These are phyloP conservation scores for Calonectria pteridis DNA, from an alignment of 2,329 filamentous ascomycete genomes.

Conservation along the genomic window DNA sequence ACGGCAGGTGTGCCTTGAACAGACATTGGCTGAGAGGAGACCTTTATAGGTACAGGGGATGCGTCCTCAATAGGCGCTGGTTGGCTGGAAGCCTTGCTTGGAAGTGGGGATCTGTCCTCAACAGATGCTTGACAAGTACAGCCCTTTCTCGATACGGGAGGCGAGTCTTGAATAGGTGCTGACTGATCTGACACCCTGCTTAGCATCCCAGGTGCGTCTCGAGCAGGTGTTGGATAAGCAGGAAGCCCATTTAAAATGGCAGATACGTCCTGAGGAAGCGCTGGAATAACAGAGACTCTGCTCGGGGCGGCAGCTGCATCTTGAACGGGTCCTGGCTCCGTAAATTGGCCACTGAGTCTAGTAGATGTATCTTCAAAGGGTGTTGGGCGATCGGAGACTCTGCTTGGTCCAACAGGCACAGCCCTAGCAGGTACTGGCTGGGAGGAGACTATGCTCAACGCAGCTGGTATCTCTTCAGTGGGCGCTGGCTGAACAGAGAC, in stretches of 20 bases:
- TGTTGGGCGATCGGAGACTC: background rate
- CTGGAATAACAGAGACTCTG: background rate
- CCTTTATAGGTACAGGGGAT: background rate
- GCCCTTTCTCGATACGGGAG: no score
- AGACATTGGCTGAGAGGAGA: background rate
- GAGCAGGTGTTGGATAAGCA: background rate
- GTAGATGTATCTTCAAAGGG: background rate
- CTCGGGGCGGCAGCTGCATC: background rate
- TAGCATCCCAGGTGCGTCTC: no score
- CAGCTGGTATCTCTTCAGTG: no score
- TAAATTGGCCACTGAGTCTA: fast-evolving
- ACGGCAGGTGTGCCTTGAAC: background rate
- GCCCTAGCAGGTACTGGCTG: background rate
- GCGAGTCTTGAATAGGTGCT: no score
- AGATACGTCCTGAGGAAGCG: background rate
- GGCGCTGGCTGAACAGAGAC: background rate
- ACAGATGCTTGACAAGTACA: no score
- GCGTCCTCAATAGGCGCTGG: no score
- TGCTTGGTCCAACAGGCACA: no score
- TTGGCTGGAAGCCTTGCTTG: no score
- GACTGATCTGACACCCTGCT: no score
- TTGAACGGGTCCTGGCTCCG: no score
- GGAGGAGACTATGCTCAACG: no score
- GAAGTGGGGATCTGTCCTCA: no score
- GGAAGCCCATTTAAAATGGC: fast-evolving